Evolutionary conservation across 2,329 filamentous ascomycete species (phyloP).

Genomic region (Xylaria polymorpha): DNA sequence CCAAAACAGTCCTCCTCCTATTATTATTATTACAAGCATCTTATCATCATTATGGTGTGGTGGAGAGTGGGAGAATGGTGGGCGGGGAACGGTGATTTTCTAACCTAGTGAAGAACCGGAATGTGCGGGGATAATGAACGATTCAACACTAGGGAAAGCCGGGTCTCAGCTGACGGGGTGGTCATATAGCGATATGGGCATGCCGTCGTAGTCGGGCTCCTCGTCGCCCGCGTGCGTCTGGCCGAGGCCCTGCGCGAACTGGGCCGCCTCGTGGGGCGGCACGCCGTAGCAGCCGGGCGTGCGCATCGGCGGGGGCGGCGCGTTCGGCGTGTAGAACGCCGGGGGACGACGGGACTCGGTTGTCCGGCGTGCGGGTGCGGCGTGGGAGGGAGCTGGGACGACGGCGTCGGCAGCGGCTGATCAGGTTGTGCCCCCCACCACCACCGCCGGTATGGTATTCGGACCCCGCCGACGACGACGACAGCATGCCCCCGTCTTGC

Average conservation of each 20-base stretch:
- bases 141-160: neutral
- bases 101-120: neutral
- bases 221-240: constrained; percentile 24
- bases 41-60: neutral
- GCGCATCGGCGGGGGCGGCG: constrained; percentile 10
- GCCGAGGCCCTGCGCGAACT: constrained; percentile 22
- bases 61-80: neutral
- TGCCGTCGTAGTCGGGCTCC: constrained; percentile 40
- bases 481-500: constrained; percentile 16
- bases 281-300: constrained; percentile 30
- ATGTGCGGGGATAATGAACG: neutral
- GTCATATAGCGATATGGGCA: constrained; percentile 40
- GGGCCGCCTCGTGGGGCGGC: constrained; percentile 26
- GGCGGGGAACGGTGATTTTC: neutral
- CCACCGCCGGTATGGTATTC: constrained; percentile 24
- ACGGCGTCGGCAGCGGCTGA: constrained; percentile 30
- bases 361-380: constrained; percentile 11
- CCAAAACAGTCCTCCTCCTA: neutral
- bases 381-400: constrained; percentile 30
- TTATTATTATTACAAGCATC: constrained; percentile 6
- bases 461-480: constrained; percentile 29
- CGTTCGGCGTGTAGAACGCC: constrained; percentile 29
- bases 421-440: constrained; percentile 23
- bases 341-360: constrained; percentile 27
- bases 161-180: constrained; percentile 22